These are phyloP conservation scores for Ceratobasidium sp. DNA, from an alignment of 1,284 basidiomycete species.

Conservation along the genomic window DNA sequence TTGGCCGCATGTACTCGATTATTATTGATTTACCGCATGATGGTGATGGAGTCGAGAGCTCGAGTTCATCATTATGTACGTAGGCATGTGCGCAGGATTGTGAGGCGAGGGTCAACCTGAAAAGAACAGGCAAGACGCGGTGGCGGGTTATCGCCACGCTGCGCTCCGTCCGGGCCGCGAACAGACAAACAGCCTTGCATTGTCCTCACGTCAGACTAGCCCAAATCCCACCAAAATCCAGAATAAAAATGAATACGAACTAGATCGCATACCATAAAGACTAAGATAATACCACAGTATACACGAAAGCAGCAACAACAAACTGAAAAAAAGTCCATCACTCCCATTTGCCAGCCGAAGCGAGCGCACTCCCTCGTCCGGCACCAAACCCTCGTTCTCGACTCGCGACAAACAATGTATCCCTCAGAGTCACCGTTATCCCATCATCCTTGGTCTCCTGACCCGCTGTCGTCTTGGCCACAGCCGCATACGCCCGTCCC, in stretches of 20 bases:
- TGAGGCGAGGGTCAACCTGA: too few relatives aligned
- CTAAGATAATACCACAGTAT: constrained; percentile 18
- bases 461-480: constrained; percentile 45
- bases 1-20: too few relatives aligned
- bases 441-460: constrained; percentile 47
- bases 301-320: constrained; percentile 26
- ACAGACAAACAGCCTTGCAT: too few relatives aligned
- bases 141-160: too few relatives aligned
- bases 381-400: constrained; percentile 79
- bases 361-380: constrained; percentile 66
- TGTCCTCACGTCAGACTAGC: neutral
- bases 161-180: too few relatives aligned
- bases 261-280: neutral
- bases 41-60: too few relatives aligned
- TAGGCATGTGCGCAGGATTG: too few relatives aligned
- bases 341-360: constrained; percentile 16
- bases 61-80: too few relatives aligned
- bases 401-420: constrained; percentile 80
- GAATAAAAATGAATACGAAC: neutral
- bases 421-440: constrained; percentile 68
- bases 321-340: constrained; percentile 59
- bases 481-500: constrained; percentile 70
- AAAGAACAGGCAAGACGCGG: too few relatives aligned
- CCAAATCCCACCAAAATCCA: neutral
- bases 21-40: too few relatives aligned